Percentiles rank a stretch among this genome's conserved stretches.
These are phyloP conservation scores for Colletotrichum cordylinicola DNA, from an alignment of 2,329 filamentous ascomycete genomes.

Conservation along the genomic window DNA sequence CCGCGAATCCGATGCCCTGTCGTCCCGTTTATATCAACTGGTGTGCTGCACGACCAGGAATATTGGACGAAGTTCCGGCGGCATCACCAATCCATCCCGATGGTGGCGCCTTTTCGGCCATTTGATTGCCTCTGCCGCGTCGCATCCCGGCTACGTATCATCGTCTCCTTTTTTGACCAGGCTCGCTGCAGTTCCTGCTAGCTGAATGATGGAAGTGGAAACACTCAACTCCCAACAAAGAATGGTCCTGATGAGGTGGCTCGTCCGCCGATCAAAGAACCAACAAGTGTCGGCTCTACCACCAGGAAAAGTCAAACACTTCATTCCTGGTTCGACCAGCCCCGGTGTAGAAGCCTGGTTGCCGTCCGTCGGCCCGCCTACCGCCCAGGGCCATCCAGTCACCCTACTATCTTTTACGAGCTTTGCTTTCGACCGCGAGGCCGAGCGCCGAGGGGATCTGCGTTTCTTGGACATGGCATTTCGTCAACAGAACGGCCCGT, in stretches of 20 bases:
- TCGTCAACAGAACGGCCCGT: not conserved
- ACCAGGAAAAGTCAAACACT: not conserved
- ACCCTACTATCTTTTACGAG: not conserved
- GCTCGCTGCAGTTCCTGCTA: not conserved
- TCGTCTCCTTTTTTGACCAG: not conserved
- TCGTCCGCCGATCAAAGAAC: not conserved
- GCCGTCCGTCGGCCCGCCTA: not conserved
- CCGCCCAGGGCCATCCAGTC: not conserved
- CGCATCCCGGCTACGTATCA: not conserved
- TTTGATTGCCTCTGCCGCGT: not conserved
- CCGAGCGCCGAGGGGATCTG: not conserved
- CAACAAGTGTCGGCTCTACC: not conserved
- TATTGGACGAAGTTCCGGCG: not conserved
- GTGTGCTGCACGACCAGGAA: not conserved
- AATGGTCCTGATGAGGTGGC: not conserved
- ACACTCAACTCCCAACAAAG: not conserved
- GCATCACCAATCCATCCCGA: not conserved
- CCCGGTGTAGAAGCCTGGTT: not conserved
- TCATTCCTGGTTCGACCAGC: not conserved
- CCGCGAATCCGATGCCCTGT: not conserved
- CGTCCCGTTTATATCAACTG: not conserved
- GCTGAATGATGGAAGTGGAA: not conserved
- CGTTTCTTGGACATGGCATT: not conserved
- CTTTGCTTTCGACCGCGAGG: not conserved
- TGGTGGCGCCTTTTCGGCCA: slow-evolving; percentile 2